Evolutionary conservation across 2,329 filamentous ascomycete genomes (phyloP), one percentile per base, ranked within the genome.

Genomic region (Pestalotiopsis sp.): DNA sequence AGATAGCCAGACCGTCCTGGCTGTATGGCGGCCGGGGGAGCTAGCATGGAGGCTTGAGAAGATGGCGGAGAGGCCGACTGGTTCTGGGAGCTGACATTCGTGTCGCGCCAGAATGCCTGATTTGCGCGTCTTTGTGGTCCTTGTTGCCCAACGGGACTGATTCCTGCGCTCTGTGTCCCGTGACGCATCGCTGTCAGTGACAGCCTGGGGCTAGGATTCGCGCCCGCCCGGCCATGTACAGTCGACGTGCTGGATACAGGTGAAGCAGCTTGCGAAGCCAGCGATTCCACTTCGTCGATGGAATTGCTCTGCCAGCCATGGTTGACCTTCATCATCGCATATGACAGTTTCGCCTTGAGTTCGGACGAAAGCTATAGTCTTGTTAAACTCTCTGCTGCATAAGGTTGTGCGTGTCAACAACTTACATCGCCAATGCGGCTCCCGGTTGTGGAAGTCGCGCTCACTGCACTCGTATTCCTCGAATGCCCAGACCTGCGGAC

Each of bases 291-390:
- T 78, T 95, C 92, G 66, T 92, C 90, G 68, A 96, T 88, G 20
- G 89, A 89, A 70, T 91, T 89, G 63, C 90, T 87, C 79, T 97
- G 92, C 91, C 94, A 96, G 68, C 93, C 94, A 76, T 97, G 90
- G 77, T 94, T 93, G 55, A 98, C 92, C 79, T 97, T 98, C 76
- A 97, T 87, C 87, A 97, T 96, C 71, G 95, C 95, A 79, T 98
- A 98, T 6, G 94, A 93, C 35, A 98, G 86, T 74, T 94, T 92
- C 64, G 94, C 91, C 76, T 91, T 92, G 65, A 98, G 86, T 76
- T 95, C 92, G 66, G 76, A 75, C 24, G 76, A 78, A 57, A 77
- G 70, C 76, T 78, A 66, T 60, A 59, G 68, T 62, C 14, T 38
- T 11, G 59, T 62, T 24, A 39, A 26, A 65, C 20, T 39, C n/a